Base-by-base conservation (phyloP, 2,329 filamentous ascomycete species). In the Fusarium udum region DNA sequence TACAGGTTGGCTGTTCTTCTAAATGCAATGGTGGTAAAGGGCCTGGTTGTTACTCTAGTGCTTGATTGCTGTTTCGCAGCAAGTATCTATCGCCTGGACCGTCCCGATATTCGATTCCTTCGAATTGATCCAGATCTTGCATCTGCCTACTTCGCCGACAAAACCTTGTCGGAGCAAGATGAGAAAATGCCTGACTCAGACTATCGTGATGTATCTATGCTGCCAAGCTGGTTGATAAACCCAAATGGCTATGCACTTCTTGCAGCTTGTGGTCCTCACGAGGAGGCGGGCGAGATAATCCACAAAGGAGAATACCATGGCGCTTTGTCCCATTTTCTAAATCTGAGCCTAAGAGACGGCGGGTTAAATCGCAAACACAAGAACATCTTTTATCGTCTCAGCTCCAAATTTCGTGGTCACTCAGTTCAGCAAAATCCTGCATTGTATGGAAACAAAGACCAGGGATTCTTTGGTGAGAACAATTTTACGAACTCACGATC, bases 11-110 rank as follows among this genome's bases (percentile, higher is more conserved):
- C 61, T 0, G 11, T 43, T 4, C n/a, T 3, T 2, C 45, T 75
- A 1, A 56, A 62, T 6, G 40, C 31, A 12, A 73, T 75, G 70
- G 67, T 73, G 7, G 3, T 14, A 0, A 65, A 61, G 22, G 67
- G 64, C 0, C 46, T 75, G 6, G 8, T 61, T 15, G 64, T 75
- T 4, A 75, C 72, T 3, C 7, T 75, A 1, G 71, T 71, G 3
- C 70, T 75, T 1, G 73, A 75, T 15, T 75, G 72, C 3, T 75
- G 72, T 43, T 75, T 75, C 26, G 64, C 72, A 4, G 70, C 61
- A 14, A 71, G 64, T 20, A 53, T 72, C 1, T 67, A 61, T 16
- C 73, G 65, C 3, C 14, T 55, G 4, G 48, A 42, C 39, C 26
- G 59, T 15, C 18, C 40, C 0, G 34, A 42, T 5, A 31, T 56